These are phyloP conservation scores for Hemileccinum rubropunctum DNA, from an alignment of 768 basidiomycete genomes.

Conservation along the genomic window DNA sequence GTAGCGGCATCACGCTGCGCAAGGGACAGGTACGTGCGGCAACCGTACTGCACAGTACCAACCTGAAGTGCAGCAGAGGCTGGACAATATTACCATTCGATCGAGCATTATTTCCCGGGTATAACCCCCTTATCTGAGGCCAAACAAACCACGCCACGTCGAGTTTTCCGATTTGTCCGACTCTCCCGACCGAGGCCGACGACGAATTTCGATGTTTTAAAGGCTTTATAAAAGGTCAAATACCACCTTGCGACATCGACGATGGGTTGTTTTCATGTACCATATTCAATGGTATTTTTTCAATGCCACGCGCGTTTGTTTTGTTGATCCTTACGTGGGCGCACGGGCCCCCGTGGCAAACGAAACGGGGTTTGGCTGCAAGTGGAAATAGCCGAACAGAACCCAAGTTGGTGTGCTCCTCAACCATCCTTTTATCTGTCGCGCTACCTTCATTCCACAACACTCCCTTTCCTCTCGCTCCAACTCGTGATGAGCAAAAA, in stretches of 20 bases:
- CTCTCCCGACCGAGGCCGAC: not conserved
- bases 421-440: conserved; percentile 40
- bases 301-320: conserved; percentile 30
- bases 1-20: not conserved
- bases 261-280: conserved; percentile 27
- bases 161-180: conserved; percentile 10
- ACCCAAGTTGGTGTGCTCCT: conserved; percentile 39
- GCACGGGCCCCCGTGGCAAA: conserved; percentile 41
- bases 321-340: conserved; percentile 38
- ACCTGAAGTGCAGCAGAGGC: conserved; percentile 2
- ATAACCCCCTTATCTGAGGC: conserved; percentile 28
- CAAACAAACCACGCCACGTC: conserved; percentile 31
- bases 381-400: conserved; percentile 40
- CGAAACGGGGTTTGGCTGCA: conserved; percentile 37
- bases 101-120: conserved; percentile 23
- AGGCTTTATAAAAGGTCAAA: conserved; percentile 10
- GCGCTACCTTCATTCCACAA: conserved; percentile 27
- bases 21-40: conserved; percentile 11
- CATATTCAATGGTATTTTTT: conserved; percentile 31
- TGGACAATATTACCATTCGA: conserved; percentile 13
- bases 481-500: conserved; percentile 50
- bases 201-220: conserved; percentile 5
- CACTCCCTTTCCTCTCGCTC: conserved; percentile 13
- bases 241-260: conserved; percentile 19
- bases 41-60: not conserved